Evolutionary conservation across 768 basidiomycete genomes (phyloP).

Genomic region (Cyclocybe cylindracea): DNA sequence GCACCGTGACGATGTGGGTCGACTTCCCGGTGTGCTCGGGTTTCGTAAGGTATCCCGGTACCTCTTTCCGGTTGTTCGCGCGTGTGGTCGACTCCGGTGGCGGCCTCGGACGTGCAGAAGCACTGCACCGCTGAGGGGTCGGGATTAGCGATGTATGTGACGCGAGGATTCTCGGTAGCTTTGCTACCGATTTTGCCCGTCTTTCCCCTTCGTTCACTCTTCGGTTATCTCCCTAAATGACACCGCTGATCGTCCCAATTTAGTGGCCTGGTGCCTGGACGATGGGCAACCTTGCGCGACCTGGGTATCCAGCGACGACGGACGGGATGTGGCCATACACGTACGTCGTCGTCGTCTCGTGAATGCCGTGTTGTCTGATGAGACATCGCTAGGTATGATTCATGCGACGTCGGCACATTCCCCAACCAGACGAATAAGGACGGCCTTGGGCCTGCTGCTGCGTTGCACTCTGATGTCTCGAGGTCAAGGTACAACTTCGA

Average conservation of each 20-base stretch:
- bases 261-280: constrained; percentile 90
- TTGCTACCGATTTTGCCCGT: no score
- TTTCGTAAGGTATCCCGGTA: no score
- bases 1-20: no score
- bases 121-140: no score
- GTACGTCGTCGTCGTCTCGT: constrained; percentile 31
- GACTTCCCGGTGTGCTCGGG: no score
- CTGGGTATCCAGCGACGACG: constrained; percentile 78
- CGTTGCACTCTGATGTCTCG: constrained; percentile 51
- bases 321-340: constrained; percentile 85
- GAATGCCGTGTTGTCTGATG: not conserved
- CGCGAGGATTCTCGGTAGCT: no score
- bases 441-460: constrained; percentile 59
- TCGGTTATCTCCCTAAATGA: not conserved
- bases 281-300: constrained; percentile 84
- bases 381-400: constrained; percentile 44
- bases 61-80: no score
- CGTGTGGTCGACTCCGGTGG: no score
- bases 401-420: constrained; percentile 79
- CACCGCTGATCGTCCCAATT: not conserved
- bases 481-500: constrained; percentile 54
- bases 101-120: no score
- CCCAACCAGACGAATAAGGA: constrained; percentile 66
- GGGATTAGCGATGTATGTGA: no score
- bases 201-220: not conserved